Conservation (phyloP, 1,139 yeast genomes). For the Lodderomyces orthopsilosis region DNA sequence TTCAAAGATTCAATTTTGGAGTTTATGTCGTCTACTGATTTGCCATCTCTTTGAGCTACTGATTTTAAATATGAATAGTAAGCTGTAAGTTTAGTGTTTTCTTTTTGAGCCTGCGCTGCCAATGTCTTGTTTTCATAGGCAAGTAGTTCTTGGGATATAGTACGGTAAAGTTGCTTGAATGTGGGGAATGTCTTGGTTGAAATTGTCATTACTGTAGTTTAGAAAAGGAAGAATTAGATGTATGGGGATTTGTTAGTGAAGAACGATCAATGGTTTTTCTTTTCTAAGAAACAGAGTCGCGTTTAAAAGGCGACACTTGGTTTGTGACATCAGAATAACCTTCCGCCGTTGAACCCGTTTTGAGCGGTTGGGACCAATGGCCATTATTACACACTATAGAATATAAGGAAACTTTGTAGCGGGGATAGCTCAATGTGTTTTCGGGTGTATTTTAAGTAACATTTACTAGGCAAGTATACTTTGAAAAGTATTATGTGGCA, state of each 20-base stretch:
- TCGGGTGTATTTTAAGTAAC: not conserved
- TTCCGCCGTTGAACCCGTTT: not conserved
- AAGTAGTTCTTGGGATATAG: constrained; percentile 43
- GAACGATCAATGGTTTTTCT: too few species aligned
- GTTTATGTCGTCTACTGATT: constrained; percentile 27
- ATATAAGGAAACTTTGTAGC: not conserved
- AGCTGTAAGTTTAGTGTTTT: constrained; percentile 8
- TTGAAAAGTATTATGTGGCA: not conserved
- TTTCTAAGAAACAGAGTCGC: too few species aligned
- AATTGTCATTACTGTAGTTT: constrained; percentile 9
- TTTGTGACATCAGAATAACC: too few species aligned
- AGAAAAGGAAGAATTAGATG: not conserved
- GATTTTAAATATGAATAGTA: constrained; percentile 11
- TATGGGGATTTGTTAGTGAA: too few species aligned
- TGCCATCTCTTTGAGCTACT: constrained; percentile 1
- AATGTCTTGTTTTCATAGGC: constrained; percentile 42
- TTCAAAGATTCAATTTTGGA: constrained; percentile 27
- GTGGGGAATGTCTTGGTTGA: constrained; percentile 11
- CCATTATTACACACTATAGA: not conserved
- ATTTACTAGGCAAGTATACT: not conserved
- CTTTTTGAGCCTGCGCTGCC: constrained; percentile 40
- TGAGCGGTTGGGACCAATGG: constrained; percentile 1
- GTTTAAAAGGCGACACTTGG: too few species aligned
- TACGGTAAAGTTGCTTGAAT: constrained; percentile 18
- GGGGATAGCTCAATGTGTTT: not conserved